Percentiles rank a stretch among this genome's conserved stretches.
These are phyloP conservation scores for Proliferodiscus dingleyae DNA, from an alignment of 2,329 filamentous ascomycete genomes.

Conservation along the genomic window DNA sequence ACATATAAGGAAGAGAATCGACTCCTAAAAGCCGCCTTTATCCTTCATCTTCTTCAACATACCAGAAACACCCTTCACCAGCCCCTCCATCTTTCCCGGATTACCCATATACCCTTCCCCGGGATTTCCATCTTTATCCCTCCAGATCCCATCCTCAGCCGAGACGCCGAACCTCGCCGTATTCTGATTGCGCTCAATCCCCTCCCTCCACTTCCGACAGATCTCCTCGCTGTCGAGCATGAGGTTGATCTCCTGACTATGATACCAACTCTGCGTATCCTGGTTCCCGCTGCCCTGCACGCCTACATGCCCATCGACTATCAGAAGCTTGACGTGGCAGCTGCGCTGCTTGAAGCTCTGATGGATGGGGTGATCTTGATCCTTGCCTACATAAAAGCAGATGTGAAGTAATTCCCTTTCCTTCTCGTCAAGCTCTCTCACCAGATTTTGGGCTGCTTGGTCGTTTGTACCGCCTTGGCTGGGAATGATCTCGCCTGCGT, in stretches of 20 bases:
- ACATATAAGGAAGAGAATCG: background rate
- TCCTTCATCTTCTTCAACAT: conserved; percentile 52
- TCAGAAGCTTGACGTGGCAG: conserved; percentile 75
- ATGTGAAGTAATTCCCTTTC: conserved; percentile 51
- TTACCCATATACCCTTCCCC: conserved; percentile 48
- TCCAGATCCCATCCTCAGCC: conserved; percentile 57
- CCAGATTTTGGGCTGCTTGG: conserved; percentile 58
- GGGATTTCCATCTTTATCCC: conserved; percentile 44
- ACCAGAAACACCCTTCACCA: conserved; percentile 53
- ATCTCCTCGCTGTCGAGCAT: conserved; percentile 62
- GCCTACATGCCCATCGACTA: conserved; percentile 63
- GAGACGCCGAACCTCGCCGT: conserved; percentile 54
- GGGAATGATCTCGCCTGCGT: conserved; percentile 69
- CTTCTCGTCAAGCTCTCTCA: conserved; percentile 45
- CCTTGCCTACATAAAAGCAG: conserved; percentile 69
- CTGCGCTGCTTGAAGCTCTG: conserved; percentile 60
- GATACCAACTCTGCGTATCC: conserved; percentile 76
- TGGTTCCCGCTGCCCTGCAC: conserved; percentile 75
- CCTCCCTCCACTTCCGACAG: conserved; percentile 59
- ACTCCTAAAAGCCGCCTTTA: conserved; percentile 43
- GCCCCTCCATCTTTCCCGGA: conserved; percentile 51
- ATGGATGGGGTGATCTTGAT: conserved; percentile 63
- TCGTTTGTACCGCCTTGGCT: conserved; percentile 74
- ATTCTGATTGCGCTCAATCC: conserved; percentile 61
- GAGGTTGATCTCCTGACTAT: conserved; percentile 73